Evolutionary conservation across 2,329 filamentous ascomycete genomes (phyloP).

Genomic region (Pseudovirgaria hyperparasitica): DNA sequence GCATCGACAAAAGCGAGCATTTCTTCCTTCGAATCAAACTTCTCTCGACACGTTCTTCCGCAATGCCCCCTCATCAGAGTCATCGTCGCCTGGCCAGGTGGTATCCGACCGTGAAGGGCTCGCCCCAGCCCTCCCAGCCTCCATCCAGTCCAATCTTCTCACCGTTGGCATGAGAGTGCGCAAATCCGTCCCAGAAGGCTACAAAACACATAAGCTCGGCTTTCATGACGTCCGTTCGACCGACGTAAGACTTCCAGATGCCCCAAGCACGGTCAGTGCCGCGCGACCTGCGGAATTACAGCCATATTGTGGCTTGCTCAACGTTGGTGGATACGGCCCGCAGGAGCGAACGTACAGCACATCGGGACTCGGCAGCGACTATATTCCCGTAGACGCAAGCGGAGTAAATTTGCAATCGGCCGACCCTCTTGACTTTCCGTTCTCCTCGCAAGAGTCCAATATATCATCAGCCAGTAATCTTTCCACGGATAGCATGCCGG

Average conservation of each 20-base stretch:
- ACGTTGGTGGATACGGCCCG: slow-evolving; percentile 53
- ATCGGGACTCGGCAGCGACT: too few species aligned
- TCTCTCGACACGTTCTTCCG: too few species aligned
- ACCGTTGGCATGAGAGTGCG: slow-evolving; percentile 89
- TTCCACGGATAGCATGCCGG: too few species aligned
- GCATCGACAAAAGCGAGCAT: too few species aligned
- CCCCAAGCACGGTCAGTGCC: slow-evolving; percentile 21
- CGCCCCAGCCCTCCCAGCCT: slow-evolving; percentile 44
- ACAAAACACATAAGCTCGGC: slow-evolving; percentile 67
- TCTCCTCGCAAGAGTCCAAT: too few species aligned
- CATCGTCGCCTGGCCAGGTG: slow-evolving; percentile 8
- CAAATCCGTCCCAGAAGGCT: slow-evolving; percentile 86
- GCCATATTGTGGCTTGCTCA: slow-evolving; percentile 72
- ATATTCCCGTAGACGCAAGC: too few species aligned
- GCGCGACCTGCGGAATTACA: too few species aligned
- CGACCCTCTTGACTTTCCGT: too few species aligned
- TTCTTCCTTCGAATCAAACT: too few species aligned
- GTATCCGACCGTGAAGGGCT: slow-evolving; percentile 2
- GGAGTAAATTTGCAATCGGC: too few species aligned
- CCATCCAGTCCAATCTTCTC: slow-evolving; percentile 70
- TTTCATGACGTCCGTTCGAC: slow-evolving; percentile 10
- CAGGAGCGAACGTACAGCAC: too few species aligned
- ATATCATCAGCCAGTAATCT: too few species aligned
- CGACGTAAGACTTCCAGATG: slow-evolving; percentile 10
- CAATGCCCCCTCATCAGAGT: slow-evolving; percentile 1